phyloP scores from a whole-genome alignment of 768 basidiomycete genomes.

The Phaffia australis region DNA sequence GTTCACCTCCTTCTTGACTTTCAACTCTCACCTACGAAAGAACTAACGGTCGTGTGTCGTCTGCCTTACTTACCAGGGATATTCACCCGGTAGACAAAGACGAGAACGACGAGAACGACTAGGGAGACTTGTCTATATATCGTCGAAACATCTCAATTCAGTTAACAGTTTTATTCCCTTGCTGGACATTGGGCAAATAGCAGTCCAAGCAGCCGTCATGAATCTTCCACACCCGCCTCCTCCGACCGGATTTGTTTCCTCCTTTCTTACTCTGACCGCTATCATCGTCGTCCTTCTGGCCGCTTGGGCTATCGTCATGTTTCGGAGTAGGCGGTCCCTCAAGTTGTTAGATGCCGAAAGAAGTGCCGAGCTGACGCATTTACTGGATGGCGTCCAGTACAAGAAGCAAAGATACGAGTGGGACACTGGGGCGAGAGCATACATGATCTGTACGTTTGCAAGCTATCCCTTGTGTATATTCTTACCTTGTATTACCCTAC shows the following conservation, averaged over 20 bases:
- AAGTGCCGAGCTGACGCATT: neutral
- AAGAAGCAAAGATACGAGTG: conserved; percentile 8
- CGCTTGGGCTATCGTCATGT: conserved; percentile 1
- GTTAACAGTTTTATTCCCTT: no score
- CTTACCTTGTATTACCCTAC: no score
- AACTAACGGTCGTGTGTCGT: no score
- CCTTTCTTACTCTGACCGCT: conserved; percentile 8
- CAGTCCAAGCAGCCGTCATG: no score
- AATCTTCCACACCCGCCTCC: neutral
- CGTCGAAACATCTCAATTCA: no score
- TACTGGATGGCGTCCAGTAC: conserved; percentile 6
- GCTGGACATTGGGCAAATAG: no score
- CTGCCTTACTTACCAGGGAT: no score
- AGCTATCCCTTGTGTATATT: neutral
- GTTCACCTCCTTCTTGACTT: no score
- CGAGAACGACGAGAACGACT: no score
- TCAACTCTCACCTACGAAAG: no score
- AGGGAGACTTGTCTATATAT: no score
- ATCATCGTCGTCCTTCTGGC: conserved; percentile 11
- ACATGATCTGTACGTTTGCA: conserved; percentile 4
- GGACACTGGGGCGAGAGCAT: neutral
- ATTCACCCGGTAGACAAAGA: no score
- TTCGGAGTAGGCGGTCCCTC: neutral
- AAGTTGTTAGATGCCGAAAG: neutral
- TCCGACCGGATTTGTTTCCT: conserved; percentile 20